Evolutionary conservation across 352 stramenopile species (phyloP).

Genomic region (Pythium vanterpoolii): DNA sequence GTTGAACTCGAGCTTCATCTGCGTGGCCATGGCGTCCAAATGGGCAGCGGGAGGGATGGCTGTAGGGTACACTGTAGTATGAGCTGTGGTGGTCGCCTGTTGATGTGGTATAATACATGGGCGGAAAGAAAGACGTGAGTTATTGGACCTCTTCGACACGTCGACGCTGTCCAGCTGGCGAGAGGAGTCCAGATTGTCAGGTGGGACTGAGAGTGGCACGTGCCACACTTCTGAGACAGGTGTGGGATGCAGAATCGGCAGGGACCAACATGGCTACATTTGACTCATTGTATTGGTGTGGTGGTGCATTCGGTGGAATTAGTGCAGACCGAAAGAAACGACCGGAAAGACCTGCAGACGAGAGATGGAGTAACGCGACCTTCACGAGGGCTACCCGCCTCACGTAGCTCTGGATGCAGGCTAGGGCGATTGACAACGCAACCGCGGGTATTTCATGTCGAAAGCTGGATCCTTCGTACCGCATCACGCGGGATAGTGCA

Average conservation of each 20-base stretch:
- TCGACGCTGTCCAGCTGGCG: background rate
- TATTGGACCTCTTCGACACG: background rate
- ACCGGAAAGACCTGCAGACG: too few species aligned
- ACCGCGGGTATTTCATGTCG: too few species aligned
- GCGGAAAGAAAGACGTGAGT: background rate
- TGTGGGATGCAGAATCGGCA: background rate
- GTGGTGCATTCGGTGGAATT: background rate
- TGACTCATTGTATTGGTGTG: too few species aligned
- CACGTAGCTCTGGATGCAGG: too few species aligned
- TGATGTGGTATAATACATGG: background rate
- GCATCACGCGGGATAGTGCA: too few species aligned
- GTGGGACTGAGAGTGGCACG: background rate
- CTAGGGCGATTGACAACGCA: too few species aligned
- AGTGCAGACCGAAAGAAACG: too few species aligned
- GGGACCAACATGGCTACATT: background rate
- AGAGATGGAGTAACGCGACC: too few species aligned
- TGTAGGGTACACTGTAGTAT: too few species aligned
- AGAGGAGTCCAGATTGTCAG: background rate
- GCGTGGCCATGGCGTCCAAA: constrained; percentile 35
- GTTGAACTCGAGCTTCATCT: constrained; percentile 63
- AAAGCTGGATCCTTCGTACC: too few species aligned
- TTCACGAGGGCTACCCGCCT: too few species aligned
- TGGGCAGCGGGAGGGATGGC: too few species aligned
- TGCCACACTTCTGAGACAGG: background rate
- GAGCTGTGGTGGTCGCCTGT: background rate